Base-by-base conservation (phyloP, 2,329 filamentous ascomycete genomes). In the Phialophora expanda region DNA sequence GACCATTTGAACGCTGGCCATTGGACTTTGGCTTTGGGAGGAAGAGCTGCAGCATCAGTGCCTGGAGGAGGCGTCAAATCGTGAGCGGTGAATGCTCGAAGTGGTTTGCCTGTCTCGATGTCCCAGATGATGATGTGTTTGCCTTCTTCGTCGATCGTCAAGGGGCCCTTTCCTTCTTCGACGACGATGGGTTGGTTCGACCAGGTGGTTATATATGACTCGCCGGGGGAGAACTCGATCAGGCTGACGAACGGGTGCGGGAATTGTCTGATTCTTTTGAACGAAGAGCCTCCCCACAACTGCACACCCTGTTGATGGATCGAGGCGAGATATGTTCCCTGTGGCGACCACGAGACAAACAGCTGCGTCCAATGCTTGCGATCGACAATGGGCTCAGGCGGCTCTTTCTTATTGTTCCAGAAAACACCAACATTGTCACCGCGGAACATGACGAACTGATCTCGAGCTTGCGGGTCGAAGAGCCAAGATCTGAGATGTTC, bases 1-100 rank as follows among this genome's bases (percentile, higher is more conserved):
- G 95, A 98, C 95, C 95, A 99, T 83, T 99, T 99, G 88, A 99
- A 99, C 1, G 94, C 93, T 26, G 95, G 95, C 95, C 95, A 99
- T 76, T 95, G 91, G 73, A 96, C 88, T 86, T 97, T 97, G 79
- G 93, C 92, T 85, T 96, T 96, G 70, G 87, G 86, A 67, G 87
- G 83, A 67, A 87, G 87, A 44, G 89, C 86, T 44, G 83, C 84
- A 63, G 89, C 88, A 57, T 79, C 80, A 56, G 86, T 84, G 70
- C 85, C 86, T 32, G 91, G 87, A 14, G 76, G 74, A 53, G 76
- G 74, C 26, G 77, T 69, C 53, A 91, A 81, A 72, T 99, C 95
- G 70, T 97, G 86, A 73, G 94, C 96, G 69, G 92, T 89, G 76
- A 99, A 99, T 0, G 95, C 98, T 70, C 95, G 91, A 58, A 99